A percentile compares a stretch with the other conserved stretches of the same genome.
Conservation (phyloP, 1,139 yeast species). For the Debaryomycetaceae sp. region DNA sequence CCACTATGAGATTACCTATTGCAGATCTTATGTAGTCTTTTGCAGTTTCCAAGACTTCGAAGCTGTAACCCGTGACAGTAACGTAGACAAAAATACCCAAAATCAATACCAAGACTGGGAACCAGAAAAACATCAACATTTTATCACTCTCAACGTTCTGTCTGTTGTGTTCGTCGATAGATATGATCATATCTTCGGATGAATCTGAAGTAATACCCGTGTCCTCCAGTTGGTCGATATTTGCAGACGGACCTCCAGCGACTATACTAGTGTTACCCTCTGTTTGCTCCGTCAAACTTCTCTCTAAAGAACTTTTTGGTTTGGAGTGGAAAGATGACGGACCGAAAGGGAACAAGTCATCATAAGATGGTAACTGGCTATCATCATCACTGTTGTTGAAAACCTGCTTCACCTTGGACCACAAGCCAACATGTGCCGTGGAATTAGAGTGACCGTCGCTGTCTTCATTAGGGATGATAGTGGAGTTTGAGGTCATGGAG, state of each 20-base stretch:
- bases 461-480: slow-evolving; percentile 6
- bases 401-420: slow-evolving; percentile 64
- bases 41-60: slow-evolving; percentile 36
- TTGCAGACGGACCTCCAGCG: slow-evolving; percentile 5
- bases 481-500: slow-evolving; percentile 9
- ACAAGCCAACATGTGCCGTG: slow-evolving; percentile 29
- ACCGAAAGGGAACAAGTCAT: slow-evolving; percentile 76
- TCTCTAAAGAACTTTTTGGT: slow-evolving; percentile 36
- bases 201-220: slow-evolving; percentile 43
- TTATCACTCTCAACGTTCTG: slow-evolving; percentile 77
- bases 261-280: slow-evolving; percentile 6
- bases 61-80: slow-evolving; percentile 48
- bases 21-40: slow-evolving; percentile 50
- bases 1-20: slow-evolving; percentile 62
- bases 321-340: slow-evolving; percentile 26
- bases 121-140: slow-evolving; percentile 87
- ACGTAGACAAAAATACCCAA: slow-evolving; percentile 50
- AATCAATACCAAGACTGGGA: slow-evolving; percentile 59
- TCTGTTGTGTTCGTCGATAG: slow-evolving; percentile 54
- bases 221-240: slow-evolving; percentile 20
- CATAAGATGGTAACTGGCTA: slow-evolving; percentile 65
- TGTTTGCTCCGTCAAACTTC: slow-evolving; percentile 22
- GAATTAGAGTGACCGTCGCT: background rate
- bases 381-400: slow-evolving; percentile 43
- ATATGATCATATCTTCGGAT: slow-evolving; percentile 49